Percentiles rank a stretch among this genome's conserved stretches.
Evolutionary conservation across 192 early-diverging fungal species (phyloP).

Genomic region (Entomortierella parvispora): DNA sequence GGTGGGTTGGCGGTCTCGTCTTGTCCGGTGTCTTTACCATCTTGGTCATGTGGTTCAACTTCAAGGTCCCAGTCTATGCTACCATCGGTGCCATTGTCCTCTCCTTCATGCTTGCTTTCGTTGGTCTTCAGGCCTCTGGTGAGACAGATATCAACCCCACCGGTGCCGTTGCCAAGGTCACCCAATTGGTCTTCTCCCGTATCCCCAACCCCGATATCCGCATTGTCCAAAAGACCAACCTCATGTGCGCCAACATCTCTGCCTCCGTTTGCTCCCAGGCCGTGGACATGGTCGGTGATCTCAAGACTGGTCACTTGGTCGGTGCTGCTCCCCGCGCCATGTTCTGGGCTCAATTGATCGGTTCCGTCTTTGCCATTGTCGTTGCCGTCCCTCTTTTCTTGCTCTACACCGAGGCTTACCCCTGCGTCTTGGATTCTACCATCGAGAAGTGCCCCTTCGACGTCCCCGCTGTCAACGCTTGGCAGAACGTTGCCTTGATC

Average conservation of each 20-base stretch:
- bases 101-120: constrained; percentile 72
- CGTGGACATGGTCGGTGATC: constrained; percentile 79
- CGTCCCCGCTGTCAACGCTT: constrained; percentile 50
- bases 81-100: constrained; percentile 68
- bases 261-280: constrained; percentile 64
- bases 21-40: constrained; percentile 63
- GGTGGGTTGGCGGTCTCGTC: constrained; percentile 65
- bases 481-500: constrained; percentile 56
- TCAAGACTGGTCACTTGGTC: constrained; percentile 75
- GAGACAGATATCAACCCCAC: constrained; percentile 77
- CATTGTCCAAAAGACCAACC: constrained; percentile 62
- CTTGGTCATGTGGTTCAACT: constrained; percentile 63
- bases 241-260: constrained; percentile 70
- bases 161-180: constrained; percentile 70
- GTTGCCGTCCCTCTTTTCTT: constrained; percentile 67
- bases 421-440: constrained; percentile 58
- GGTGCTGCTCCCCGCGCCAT: constrained; percentile 73
- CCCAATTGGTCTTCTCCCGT: constrained; percentile 72
- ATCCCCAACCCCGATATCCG: constrained; percentile 52
- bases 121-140: constrained; percentile 71
- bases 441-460: constrained; percentile 54
- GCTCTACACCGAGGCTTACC: constrained; percentile 71
- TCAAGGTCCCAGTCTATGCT: constrained; percentile 67
- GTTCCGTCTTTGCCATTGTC: constrained; percentile 66
- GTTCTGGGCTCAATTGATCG: constrained; percentile 71